Conservation (phyloP, 139 green algal genomes). For the Dunaliella primolecta region DNA sequence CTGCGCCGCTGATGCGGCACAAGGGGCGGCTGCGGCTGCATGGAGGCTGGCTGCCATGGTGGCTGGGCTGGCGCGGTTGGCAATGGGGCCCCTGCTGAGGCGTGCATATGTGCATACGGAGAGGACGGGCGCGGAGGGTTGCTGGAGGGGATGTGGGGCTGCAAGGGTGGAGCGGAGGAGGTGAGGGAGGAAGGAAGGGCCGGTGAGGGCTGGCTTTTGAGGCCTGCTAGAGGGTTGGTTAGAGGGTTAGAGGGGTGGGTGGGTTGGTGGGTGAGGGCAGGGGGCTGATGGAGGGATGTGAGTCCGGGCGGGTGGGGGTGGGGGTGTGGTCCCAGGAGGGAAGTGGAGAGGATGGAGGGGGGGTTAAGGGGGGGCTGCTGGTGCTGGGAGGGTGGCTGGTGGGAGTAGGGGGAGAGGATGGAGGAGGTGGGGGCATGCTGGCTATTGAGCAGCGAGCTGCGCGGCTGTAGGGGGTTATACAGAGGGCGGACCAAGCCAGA, state of each 20-base stretch:
- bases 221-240: background rate
- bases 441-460: background rate
- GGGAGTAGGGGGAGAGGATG: background rate
- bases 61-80: background rate
- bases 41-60: background rate
- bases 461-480: conserved; percentile 11
- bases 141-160: background rate
- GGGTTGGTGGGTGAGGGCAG: background rate
- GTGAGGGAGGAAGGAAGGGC: background rate
- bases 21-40: background rate
- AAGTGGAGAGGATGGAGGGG: background rate
- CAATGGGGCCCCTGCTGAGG: background rate
- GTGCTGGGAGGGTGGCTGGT: background rate
- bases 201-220: background rate
- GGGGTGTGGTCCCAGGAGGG: background rate
- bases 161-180: no score
- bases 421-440: background rate
- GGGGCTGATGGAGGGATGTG: background rate
- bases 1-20: background rate
- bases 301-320: background rate
- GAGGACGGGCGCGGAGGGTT: background rate
- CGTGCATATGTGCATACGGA: background rate
- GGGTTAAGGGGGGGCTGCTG: background rate
- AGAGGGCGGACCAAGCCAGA: background rate
- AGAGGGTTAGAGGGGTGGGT: background rate